Evolutionary conservation across 2,329 filamentous ascomycete species (phyloP), one percentile per base, ranked within the genome.

Genomic region (Hymenoscyphus linearis): DNA sequence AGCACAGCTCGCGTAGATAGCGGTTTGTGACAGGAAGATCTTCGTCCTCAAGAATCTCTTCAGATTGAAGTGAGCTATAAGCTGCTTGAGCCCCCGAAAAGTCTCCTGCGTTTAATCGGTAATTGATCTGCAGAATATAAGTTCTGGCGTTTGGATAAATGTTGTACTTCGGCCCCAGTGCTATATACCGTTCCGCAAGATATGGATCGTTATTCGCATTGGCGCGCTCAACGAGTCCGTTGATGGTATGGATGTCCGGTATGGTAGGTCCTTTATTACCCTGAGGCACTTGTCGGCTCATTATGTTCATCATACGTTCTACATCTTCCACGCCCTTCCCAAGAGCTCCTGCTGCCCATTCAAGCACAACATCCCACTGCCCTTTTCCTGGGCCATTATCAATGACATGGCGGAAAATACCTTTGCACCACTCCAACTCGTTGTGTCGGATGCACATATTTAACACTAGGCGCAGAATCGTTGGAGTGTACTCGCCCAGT

Each of bases 311-410:
- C 84, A 93, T 91, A 66, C 86, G 83, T 60, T 85, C 82, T 62
- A 93, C 80, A 71, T 91, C 86, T 73, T 91, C 85, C 1, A 89
- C 83, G 1, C 85, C 85, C 70, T 87, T 89, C 22, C 87, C 89
- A 59, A 82, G 74, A 10, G 85, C 83, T 7, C 88, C 81, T 13
- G 89, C 86, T 34, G 90, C 87, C 85, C 89, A 93, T 58, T 90
- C 84, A 52, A 95, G 82, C 13, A 91, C 78, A 13, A 87, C 80
- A 70, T 95, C 88, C 85, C 89, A 91, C 25, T 82, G 81, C 35
- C 79, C 74, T 64, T 87, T 85, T 50, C 70, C 71, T 4, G 77
- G 80, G 58, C 73, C 76, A 52, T 71, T 74, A 57, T 81, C 76
- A 6, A 73, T 52, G 9, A 70, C 53, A 12, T 66, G 74, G n/a